These are phyloP conservation scores for Plasmodium vivax DNA, from an alignment of 169 alveolate species.

Conservation along the genomic window DNA sequence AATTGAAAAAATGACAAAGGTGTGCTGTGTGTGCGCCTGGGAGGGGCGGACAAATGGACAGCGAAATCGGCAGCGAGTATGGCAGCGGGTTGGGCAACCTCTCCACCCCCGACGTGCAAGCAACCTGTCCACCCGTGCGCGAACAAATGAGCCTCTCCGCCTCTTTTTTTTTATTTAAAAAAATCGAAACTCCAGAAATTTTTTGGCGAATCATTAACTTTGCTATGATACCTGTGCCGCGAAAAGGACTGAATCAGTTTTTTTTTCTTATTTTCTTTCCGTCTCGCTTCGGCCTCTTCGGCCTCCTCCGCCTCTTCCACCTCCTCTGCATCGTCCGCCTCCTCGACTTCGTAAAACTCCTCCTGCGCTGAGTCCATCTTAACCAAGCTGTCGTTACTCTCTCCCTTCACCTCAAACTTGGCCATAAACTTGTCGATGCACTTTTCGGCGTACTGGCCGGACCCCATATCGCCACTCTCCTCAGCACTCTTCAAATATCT, in stretches of 20 bases:
- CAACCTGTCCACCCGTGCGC: not conserved
- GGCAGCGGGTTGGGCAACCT: not conserved
- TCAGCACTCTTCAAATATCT: not conserved
- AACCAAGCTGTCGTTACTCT: not conserved
- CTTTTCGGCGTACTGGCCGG: not conserved
- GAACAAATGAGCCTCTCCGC: not conserved
- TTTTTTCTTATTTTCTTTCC: constrained; percentile 49
- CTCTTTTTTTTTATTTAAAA: constrained; percentile 30
- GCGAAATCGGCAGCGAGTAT: no score
- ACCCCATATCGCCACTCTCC: not conserved
- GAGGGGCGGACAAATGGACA: not conserved
- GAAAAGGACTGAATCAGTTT: constrained; percentile 51
- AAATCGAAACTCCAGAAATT: constrained; percentile 73
- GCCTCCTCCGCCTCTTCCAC: not conserved
- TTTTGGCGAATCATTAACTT: constrained; percentile 71
- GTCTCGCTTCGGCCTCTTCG: not conserved
- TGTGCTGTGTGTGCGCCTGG: not conserved
- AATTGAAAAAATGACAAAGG: not conserved
- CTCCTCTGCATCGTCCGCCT: not conserved
- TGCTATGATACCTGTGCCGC: constrained; percentile 69
- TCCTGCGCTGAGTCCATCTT: not conserved
- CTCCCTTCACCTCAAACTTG: not conserved
- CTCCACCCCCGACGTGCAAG: not conserved
- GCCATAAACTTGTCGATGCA: not conserved
- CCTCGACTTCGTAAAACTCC: not conserved